Evolutionary conservation across 2,329 filamentous ascomycete genomes (phyloP), one percentile per base, ranked within the genome.

Genomic region (Emydomyces testavorans): DNA sequence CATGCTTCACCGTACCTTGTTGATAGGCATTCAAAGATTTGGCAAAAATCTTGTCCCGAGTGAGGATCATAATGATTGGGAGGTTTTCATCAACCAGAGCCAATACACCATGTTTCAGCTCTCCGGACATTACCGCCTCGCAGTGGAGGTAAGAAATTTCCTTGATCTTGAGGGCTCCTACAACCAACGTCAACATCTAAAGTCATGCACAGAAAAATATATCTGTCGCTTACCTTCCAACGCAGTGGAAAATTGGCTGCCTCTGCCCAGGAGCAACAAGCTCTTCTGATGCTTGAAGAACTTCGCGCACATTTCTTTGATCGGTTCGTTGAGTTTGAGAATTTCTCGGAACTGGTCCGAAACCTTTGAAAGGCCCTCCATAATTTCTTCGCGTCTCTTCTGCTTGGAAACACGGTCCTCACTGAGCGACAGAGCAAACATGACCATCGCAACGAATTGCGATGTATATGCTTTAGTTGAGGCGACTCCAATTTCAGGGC

Each of bases 21-120:
- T 98, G 92, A 71, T 96, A 98, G 61, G 92, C 92, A 69, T 98
- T 98, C 62, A 98, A 77, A n/a, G 92, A 96, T 75, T 98, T 98
- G 67, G 84, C 84, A 74, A 98, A 98, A 63, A 98, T 83, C 59
- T 88, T 78, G 65, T 98, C 92, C 52, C 92, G 85, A 47, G 92
- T 98, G 53, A 98, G 77, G 63, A 98, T 96, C 92, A 98, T 98
- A 70, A 98, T 94, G 67, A 98, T 98, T 53, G 92, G 92, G 31
- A 98, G 80, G 71, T 94, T 90, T 78, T 98, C 92, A 62, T 98
- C 92, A 51, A 98, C 92, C 54, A 98, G 78, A 46, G 92, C 92
- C 64, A 98, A 75, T 45, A 98, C 92, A 76, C 92, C 92, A 70
- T 98, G 92, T 80, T 98, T 98, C 61, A 98, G 79, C 73, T 98